phyloP scores from a whole-genome alignment of 495 filamentous ascomycete genomes.

The Bacidia gigantensis region DNA sequence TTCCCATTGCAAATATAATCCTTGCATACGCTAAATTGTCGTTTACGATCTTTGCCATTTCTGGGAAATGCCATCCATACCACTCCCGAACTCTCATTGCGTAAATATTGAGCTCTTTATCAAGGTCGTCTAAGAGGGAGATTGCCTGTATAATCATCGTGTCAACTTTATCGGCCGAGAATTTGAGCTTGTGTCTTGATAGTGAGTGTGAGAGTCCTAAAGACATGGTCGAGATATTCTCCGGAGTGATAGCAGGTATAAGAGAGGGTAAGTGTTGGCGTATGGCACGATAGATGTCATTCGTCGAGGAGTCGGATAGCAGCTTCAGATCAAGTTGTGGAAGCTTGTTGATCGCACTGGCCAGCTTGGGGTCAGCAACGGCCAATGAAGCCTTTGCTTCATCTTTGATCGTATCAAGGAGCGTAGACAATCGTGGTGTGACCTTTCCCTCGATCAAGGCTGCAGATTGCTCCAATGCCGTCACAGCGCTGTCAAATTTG shows the following conservation, averaged over 20 bases:
- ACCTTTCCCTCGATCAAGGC: conserved; percentile 87
- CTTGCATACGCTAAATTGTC: conserved; percentile 92
- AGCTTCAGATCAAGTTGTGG: conserved; percentile 72
- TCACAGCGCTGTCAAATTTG: conserved; percentile 87
- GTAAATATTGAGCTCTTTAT: conserved; percentile 97
- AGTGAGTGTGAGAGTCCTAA: conserved; percentile 93
- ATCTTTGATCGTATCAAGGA: conserved; percentile 85
- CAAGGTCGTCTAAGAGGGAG: conserved; percentile 81
- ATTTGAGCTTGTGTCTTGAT: conserved; percentile 97
- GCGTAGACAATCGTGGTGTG: conserved; percentile 68
- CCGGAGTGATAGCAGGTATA: conserved; percentile 74
- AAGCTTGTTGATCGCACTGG: conserved; percentile 82
- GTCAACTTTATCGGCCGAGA: conserved; percentile 97
- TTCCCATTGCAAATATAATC: conserved; percentile 76
- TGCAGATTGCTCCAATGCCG: conserved; percentile 76
- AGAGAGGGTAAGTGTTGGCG: conserved; percentile 79
- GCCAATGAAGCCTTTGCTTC: conserved; percentile 95
- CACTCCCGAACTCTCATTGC: conserved; percentile 99
- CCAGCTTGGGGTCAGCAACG: conserved; percentile 89
- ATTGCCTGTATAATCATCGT: conserved; percentile 99
- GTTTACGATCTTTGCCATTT: conserved; percentile 90
- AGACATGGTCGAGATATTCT: conserved; percentile 82
- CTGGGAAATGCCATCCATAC: conserved; percentile 99
- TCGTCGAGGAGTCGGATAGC: conserved; percentile 73
- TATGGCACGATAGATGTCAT: conserved; percentile 85